Evolutionary conservation across 1,284 basidiomycete genomes (phyloP).

Genomic region (Puccinia triticina): DNA sequence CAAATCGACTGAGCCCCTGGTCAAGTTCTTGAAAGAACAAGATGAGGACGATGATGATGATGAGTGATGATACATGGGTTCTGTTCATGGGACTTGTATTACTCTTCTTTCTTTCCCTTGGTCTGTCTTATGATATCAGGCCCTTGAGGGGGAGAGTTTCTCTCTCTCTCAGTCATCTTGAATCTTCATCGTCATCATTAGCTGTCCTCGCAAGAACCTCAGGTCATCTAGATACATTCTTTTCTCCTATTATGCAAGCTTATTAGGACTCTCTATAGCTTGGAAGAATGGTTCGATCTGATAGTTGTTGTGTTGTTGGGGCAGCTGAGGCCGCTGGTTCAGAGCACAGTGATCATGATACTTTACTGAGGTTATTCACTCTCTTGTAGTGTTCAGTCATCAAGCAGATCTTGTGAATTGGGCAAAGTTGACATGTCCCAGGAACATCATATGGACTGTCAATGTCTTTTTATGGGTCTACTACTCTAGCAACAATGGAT

Average conservation of each 20-base stretch:
- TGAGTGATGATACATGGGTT: neutral
- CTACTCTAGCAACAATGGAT: too few relatives aligned
- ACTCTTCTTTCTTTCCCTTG: neutral
- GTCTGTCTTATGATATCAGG: neutral
- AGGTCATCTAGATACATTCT: neutral
- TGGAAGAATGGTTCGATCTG: neutral
- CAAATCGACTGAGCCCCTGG: slow-evolving; percentile 80
- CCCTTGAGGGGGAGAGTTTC: neutral
- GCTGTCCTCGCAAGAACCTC: neutral
- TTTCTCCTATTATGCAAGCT: neutral
- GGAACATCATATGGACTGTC: too few relatives aligned
- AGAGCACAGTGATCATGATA: too few relatives aligned
- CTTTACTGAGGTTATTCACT: too few relatives aligned
- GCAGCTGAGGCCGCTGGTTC: too few relatives aligned
- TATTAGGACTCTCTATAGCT: too few relatives aligned
- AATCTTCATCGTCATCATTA: neutral
- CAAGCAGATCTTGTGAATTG: too few relatives aligned
- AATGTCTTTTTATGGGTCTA: too few relatives aligned
- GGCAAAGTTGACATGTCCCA: too few relatives aligned
- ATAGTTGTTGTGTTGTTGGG: too few relatives aligned
- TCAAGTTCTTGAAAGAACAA: slow-evolving; percentile 65
- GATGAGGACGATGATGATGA: slow-evolving; percentile 54
- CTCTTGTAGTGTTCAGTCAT: too few relatives aligned
- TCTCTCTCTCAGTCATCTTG: slow-evolving; percentile 3
- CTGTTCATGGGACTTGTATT: slow-evolving; percentile 1